Evolutionary conservation across 2,329 filamentous ascomycete genomes (phyloP).

Genomic region (Apiospora pterosperma): DNA sequence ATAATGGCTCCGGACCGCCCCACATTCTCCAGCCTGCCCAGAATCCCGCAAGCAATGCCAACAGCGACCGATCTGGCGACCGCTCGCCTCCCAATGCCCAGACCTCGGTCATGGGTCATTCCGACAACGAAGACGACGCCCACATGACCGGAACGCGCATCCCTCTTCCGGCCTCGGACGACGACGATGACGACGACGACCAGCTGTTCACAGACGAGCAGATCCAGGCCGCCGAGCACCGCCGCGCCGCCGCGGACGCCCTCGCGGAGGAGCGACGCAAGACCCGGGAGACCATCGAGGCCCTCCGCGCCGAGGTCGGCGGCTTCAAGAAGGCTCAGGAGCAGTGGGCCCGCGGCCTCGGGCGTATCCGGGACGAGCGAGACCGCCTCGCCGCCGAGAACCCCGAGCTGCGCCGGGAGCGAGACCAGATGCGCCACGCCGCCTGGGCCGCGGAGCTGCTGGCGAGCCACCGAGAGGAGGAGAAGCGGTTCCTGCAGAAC

Average conservation of each 20-base stretch:
- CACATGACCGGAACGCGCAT: not conserved
- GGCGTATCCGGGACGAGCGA: not conserved
- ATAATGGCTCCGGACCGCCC: too few species aligned
- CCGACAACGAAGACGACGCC: not conserved
- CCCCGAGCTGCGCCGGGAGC: too few species aligned
- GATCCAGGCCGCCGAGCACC: not conserved
- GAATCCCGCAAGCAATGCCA: not conserved
- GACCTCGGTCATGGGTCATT: not conserved
- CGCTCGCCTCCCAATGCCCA: too few species aligned
- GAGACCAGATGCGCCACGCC: not conserved
- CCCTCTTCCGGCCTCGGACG: not conserved
- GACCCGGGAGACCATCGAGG: not conserved
- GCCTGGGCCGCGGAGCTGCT: not conserved
- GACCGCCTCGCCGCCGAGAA: not conserved
- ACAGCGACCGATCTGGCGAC: too few species aligned
- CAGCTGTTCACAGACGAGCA: not conserved
- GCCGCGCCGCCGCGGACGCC: not conserved
- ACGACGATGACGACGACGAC: not conserved
- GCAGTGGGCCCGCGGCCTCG: not conserved
- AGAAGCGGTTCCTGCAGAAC: not conserved
- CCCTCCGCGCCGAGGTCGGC: not conserved
- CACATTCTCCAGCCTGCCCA: too few species aligned
- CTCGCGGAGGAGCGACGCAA: not conserved
- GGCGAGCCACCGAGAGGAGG: not conserved
- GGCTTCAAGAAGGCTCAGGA: not conserved